Conservation (phyloP, 2,329 filamentous ascomycete genomes). For the Fusarium chuoi region DNA sequence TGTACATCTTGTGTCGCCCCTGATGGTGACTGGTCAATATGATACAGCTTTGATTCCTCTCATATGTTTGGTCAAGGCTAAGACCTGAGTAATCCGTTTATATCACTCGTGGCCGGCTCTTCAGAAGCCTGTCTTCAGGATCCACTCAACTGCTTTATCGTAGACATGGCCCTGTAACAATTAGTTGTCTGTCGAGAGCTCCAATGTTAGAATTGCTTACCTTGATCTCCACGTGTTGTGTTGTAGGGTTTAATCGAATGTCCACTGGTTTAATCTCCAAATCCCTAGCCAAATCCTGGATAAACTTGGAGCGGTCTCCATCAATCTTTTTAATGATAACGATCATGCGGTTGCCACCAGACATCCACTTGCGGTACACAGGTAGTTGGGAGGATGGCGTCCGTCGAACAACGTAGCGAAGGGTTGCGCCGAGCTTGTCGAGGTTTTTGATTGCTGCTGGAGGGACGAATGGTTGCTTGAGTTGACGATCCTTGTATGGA, state of each 20-base stretch:
- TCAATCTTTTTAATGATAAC: conserved; percentile 83
- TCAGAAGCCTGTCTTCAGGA: conserved; percentile 51
- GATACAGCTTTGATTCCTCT: conserved; percentile 40
- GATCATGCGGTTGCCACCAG: conserved; percentile 78
- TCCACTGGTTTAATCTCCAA: conserved; percentile 67
- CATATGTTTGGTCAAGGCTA: not conserved
- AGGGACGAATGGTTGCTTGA: conserved; percentile 44
- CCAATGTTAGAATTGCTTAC: conserved; percentile 54
- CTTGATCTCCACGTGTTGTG: conserved; percentile 79
- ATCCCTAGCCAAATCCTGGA: conserved; percentile 68
- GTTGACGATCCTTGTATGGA: conserved; percentile 36
- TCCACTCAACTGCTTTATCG: conserved; percentile 46
- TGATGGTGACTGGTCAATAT: conserved; percentile 40
- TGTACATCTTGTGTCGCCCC: conserved; percentile 42
- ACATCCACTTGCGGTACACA: conserved; percentile 79
- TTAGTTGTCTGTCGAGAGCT: not conserved
- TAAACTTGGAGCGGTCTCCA: conserved; percentile 74
- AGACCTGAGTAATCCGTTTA: not conserved
- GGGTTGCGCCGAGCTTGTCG: conserved; percentile 43
- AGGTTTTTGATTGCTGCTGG: conserved; percentile 46
- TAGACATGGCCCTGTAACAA: conserved; percentile 48
- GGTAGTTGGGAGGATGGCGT: conserved; percentile 77
- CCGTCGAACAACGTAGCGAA: conserved; percentile 76
- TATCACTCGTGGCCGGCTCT: not conserved
- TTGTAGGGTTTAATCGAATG: conserved; percentile 67